These are phyloP conservation scores for Dothiorella sarmentorum DNA, from an alignment of 2,329 filamentous ascomycete genomes.

Conservation along the genomic window DNA sequence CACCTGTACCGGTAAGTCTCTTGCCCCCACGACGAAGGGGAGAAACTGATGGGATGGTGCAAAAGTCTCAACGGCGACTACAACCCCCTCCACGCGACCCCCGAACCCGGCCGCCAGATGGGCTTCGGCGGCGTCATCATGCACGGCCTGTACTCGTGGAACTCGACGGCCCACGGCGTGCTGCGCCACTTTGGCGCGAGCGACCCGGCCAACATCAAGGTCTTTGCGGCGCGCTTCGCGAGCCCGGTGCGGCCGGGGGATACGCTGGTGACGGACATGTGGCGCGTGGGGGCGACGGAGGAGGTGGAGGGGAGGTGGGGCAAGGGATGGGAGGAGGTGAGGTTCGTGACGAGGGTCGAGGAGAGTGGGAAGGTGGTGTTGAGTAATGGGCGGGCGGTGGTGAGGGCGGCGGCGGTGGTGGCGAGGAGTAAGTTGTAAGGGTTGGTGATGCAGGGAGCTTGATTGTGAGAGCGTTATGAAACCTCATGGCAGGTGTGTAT, in stretches of 20 bases:
- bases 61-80: conserved; percentile 83
- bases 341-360: conserved; percentile 74
- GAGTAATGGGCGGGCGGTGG: conserved; percentile 78
- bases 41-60: background rate
- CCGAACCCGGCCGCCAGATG: conserved; percentile 82
- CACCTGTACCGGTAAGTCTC: conserved; percentile 25
- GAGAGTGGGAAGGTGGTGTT: conserved; percentile 79
- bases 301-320: too few species aligned
- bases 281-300: conserved; percentile 67
- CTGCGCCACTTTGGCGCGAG: conserved; percentile 70
- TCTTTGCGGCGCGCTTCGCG: conserved; percentile 86
- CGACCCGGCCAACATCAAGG: conserved; percentile 76
- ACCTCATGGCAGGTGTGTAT: too few species aligned
- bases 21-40: background rate
- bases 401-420: conserved; percentile 58
- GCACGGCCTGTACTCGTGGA: conserved; percentile 87
- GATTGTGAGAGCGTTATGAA: too few species aligned
- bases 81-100: conserved; percentile 86
- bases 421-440: conserved; percentile 39
- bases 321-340: conserved; percentile 74
- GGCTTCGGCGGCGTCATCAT: conserved; percentile 87
- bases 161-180: conserved; percentile 70
- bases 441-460: too few species aligned
- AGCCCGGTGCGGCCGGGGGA: conserved; percentile 80
- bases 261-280: conserved; percentile 76